Percentiles rank a stretch among this genome's conserved stretches.
Conservation (phyloP, 805 yeast genomes). For the Starmerella geochares region DNA sequence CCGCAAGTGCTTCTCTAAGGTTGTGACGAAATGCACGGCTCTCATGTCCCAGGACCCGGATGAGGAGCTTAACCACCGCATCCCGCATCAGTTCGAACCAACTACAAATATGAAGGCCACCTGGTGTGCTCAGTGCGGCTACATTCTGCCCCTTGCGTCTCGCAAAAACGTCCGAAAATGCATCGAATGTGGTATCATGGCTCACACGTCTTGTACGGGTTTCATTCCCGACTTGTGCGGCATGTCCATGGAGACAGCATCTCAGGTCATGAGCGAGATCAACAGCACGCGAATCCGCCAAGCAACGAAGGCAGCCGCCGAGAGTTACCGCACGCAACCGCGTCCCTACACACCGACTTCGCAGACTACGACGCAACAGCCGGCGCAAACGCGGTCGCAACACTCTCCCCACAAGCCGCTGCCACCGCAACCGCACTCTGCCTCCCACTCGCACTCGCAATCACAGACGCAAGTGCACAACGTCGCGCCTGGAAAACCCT, state of each 20-base stretch:
- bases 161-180: conserved; percentile 86
- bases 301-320: conserved; percentile 26
- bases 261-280: conserved; percentile 73
- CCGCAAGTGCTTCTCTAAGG: conserved; percentile 66
- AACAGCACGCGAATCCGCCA: conserved; percentile 40
- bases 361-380: conserved; percentile 1
- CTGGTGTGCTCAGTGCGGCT: conserved; percentile 99
- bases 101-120: conserved; percentile 86
- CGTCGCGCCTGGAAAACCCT: neutral
- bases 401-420: neutral
- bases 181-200: conserved; percentile 80
- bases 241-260: conserved; percentile 95
- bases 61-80: conserved; percentile 84
- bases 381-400: neutral
- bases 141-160: conserved; percentile 80
- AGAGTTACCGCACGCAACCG: conserved; percentile 1
- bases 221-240: conserved; percentile 98
- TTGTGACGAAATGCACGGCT: conserved; percentile 72
- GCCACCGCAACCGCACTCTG: neutral
- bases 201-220: conserved; percentile 86
- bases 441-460: neutral
- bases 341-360: neutral
- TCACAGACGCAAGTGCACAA: conserved; percentile 5
- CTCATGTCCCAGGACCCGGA: conserved; percentile 42
- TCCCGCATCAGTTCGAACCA: conserved; percentile 95